phyloP scores from a whole-genome alignment of 1,284 basidiomycete genomes.

The Hemileia vastatrix region DNA sequence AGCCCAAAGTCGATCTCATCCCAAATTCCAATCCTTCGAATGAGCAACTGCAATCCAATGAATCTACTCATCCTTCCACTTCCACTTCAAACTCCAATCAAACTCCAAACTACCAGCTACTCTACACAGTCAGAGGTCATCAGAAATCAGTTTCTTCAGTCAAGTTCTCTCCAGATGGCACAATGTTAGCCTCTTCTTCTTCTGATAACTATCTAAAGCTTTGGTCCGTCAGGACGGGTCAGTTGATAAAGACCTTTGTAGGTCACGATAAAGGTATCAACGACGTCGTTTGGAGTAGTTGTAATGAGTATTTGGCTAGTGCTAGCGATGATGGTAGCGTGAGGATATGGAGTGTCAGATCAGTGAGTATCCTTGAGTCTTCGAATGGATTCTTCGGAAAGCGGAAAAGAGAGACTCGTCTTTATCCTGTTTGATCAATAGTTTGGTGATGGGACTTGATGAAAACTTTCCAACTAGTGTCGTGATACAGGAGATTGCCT shows the following conservation, averaged over 20 bases:
- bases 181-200: conserved; percentile 44
- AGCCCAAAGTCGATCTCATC: no score
- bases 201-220: conserved; percentile 46
- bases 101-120: no score
- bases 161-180: conserved; percentile 48
- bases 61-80: no score
- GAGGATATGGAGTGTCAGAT: conserved; percentile 65
- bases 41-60: no score
- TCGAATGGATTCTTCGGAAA: not conserved
- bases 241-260: conserved; percentile 26
- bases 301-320: conserved; percentile 69
- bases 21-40: no score
- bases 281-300: conserved; percentile 72
- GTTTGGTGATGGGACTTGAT: no score
- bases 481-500: no score
- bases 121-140: conserved; percentile 48
- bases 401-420: no score
- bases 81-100: no score
- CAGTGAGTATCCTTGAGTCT: conserved; percentile 51
- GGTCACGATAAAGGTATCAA: conserved; percentile 57
- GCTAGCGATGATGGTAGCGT: conserved; percentile 83
- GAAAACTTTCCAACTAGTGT: no score
- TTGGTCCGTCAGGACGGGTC: conserved; percentile 40
- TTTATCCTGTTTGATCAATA: no score
- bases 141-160: conserved; percentile 46